phyloP scores from a whole-genome alignment of 2,329 filamentous ascomycete genomes.

The Venturia nashicola region DNA sequence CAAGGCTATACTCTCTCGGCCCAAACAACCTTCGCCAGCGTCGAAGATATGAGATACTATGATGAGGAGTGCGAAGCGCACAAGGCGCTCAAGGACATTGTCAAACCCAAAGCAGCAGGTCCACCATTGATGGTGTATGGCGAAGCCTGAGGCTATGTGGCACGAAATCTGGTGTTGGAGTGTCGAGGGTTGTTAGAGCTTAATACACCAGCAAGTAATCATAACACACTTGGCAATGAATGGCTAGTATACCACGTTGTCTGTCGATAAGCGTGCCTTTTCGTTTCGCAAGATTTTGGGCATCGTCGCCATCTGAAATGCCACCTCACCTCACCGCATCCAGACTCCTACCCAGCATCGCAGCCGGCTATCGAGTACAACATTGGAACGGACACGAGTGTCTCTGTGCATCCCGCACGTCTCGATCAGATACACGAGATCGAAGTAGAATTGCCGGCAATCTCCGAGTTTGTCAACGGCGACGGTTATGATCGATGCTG shows the following conservation, averaged over 20 bases:
- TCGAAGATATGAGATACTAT: constrained; percentile 61
- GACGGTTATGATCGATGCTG: not conserved
- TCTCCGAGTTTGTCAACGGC: not conserved
- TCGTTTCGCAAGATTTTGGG: constrained; percentile 1
- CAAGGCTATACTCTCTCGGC: constrained; percentile 55
- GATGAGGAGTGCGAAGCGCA: constrained; percentile 48
- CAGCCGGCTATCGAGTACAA: not conserved
- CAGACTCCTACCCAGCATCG: not conserved
- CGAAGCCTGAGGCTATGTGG: not conserved
- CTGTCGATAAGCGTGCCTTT: not conserved
- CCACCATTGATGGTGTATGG: constrained; percentile 1
- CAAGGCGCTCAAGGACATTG: constrained; percentile 32
- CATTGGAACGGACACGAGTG: not conserved
- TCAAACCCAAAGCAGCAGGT: constrained; percentile 14
- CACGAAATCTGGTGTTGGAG: not conserved
- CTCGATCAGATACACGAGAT: not conserved
- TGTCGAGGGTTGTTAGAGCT: not conserved
- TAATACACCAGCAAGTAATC: not conserved
- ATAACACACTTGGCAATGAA: not conserved
- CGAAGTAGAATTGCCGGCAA: not conserved
- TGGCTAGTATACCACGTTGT: not conserved
- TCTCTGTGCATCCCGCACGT: not conserved
- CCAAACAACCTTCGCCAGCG: constrained; percentile 49
- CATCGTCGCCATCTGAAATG: not conserved
- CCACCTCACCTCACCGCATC: not conserved